phyloP scores from a whole-genome alignment of 2,329 filamentous ascomycete genomes.

The Alternaria brassicae region DNA sequence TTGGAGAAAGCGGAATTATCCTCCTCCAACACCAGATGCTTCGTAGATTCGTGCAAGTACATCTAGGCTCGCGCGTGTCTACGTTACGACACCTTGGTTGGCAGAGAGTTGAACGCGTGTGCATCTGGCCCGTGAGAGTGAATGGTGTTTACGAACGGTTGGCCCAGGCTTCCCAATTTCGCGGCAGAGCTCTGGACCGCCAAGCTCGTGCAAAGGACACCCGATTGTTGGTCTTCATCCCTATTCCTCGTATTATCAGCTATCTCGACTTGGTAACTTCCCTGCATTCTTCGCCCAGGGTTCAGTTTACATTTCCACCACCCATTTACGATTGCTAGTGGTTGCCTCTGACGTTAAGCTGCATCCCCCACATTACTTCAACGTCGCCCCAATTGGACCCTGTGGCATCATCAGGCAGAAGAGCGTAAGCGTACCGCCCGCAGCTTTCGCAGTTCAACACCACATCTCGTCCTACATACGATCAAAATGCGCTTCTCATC shows the following conservation, averaged over 20 bases:
- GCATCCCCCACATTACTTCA: constrained; percentile 29
- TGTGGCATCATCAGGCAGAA: constrained; percentile 31
- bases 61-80: background rate
- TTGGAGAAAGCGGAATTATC: background rate
- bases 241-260: constrained; percentile 14
- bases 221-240: constrained; percentile 7
- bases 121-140: background rate
- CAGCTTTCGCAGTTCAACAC: constrained; percentile 10
- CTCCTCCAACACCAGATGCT: background rate
- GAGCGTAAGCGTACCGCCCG: constrained; percentile 14
- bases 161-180: constrained; percentile 18
- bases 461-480: constrained; percentile 17
- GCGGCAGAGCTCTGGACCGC: constrained; percentile 16
- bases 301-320: constrained; percentile 6
- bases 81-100: background rate
- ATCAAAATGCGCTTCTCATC: constrained; percentile 61
- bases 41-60: background rate
- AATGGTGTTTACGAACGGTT: constrained; percentile 9
- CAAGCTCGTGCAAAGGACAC: constrained; percentile 3
- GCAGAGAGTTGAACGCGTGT: background rate
- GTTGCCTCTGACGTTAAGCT: constrained; percentile 17
- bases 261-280: background rate
- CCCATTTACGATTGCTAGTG: constrained; percentile 16
- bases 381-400: constrained; percentile 27
- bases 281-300: background rate